Evolutionary conservation across 2,329 filamentous ascomycete species (phyloP).

Genomic region (Macrophomina phaseolina): DNA sequence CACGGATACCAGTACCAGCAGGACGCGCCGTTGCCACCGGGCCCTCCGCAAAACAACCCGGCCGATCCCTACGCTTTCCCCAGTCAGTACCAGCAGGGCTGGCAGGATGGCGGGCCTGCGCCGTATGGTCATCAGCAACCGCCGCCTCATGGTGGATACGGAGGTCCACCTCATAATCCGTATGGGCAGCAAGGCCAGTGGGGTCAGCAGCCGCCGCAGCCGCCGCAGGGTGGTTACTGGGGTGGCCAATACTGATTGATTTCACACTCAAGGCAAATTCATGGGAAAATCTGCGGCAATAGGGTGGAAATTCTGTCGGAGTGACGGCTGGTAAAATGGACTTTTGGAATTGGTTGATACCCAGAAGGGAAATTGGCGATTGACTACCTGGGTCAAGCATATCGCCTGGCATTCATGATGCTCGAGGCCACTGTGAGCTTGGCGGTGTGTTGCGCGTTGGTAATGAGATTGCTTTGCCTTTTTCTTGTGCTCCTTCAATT

Average conservation of each 20-base stretch:
- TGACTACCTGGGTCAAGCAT: neutral
- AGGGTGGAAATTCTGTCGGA: neutral
- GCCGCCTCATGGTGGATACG: conserved; percentile 21
- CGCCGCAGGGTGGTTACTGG: conserved; percentile 25
- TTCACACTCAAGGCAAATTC: neutral
- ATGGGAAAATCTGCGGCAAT: neutral
- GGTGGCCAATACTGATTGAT: conserved; percentile 23
- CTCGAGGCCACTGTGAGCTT: neutral
- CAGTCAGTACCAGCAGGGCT: conserved; percentile 24
- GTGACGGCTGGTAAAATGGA: neutral
- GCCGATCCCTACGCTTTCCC: conserved; percentile 24
- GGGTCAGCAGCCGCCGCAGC: conserved; percentile 18
- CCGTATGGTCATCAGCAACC: neutral
- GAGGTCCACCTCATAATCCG: conserved; percentile 2
- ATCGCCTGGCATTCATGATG: neutral
- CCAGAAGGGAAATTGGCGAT: neutral
- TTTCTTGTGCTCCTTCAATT: too few species aligned
- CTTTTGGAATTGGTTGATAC: conserved; percentile 1
- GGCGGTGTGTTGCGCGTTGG: neutral
- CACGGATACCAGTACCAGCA: conserved; percentile 24
- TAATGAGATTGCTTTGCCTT: too few species aligned
- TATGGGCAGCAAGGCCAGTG: conserved; percentile 19
- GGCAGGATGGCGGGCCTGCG: conserved; percentile 1
- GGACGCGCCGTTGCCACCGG: conserved; percentile 25
- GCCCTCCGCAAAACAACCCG: conserved; percentile 21